Base-by-base conservation (phyloP, 1,284 basidiomycete species). In the Trichosporon sp. region DNA sequence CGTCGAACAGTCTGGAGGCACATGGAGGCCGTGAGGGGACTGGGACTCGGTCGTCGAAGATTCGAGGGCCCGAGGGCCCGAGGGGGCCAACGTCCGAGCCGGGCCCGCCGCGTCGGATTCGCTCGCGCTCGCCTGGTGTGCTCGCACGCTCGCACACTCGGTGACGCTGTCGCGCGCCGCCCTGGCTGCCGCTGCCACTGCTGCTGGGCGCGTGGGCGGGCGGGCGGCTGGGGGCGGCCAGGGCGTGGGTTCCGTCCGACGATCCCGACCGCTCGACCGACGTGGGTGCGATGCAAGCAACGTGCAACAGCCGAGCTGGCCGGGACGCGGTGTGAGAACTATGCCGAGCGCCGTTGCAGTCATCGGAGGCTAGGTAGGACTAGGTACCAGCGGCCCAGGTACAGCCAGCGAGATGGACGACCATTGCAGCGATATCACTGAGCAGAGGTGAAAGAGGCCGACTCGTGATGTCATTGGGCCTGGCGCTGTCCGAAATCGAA, bases 391-490 rank as follows among this genome's bases (percentile, higher is more conserved):
- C n/a, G n/a, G 32, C 32, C 32, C 32, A 32, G 32, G 32, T 32
- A 32, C 32, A 9, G 9, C 3, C 18, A 42, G 38, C 18, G 38
- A 4, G 18, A n/a, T 7, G n/a, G n/a, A n/a, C n/a, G n/a, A n/a
- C n/a, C n/a, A n/a, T 51, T 9, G 47, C 15, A 23, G 47, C 47
- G 47, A 51, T 51, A 51, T 21, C 18, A n/a, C 18, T n/a, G 47
- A 21, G n/a, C n/a, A n/a, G n/a, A n/a, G n/a, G n/a, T n/a, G 27
- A 60, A 60, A 60, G 56, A 32, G 56, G 56, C 56, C 56, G 56
- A 60, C 27, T 31, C 56, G 56, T 60, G 56, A 60, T 60, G 56
- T 60, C 56, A 60, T 60, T 60, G 56, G 27, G 27, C 27, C 18
- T n/a, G 56, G 9, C 13, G 44, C 51, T 23, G 12, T 11, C 23